Conservation (phyloP, 345 rosid genomes). For the Arabidopsis suecica region DNA sequence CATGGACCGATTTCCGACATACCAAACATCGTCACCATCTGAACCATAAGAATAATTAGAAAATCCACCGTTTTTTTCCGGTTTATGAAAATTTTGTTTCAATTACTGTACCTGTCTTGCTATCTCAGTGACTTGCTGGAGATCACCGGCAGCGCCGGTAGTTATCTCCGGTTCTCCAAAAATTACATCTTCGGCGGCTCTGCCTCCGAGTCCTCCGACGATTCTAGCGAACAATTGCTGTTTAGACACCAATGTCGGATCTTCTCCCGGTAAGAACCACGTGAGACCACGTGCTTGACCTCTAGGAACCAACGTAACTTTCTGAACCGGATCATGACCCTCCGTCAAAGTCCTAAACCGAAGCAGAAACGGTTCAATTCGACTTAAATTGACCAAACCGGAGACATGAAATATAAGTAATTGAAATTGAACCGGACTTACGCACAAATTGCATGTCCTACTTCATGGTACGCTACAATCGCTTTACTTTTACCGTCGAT, state of each 20-base stretch:
- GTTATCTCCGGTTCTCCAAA: constrained; percentile 81
- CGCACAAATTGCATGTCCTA: constrained; percentile 78
- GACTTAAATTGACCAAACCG: background rate
- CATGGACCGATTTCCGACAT: constrained; percentile 84
- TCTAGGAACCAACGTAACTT: constrained; percentile 67
- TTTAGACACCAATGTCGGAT: constrained; percentile 60
- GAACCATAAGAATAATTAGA: constrained; percentile 19
- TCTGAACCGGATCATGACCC: constrained; percentile 78
- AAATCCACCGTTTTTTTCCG: background rate
- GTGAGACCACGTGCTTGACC: constrained; percentile 91
- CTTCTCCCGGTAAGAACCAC: constrained; percentile 74
- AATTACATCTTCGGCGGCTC: constrained; percentile 72
- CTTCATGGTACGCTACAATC: constrained; percentile 73
- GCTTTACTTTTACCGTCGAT: constrained; percentile 73
- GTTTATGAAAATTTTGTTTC: background rate
- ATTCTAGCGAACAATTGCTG: constrained; percentile 70
- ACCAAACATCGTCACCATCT: constrained; percentile 84
- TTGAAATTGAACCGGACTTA: constrained; percentile 41
- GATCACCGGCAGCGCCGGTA: constrained; percentile 74
- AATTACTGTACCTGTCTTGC: constrained; percentile 61
- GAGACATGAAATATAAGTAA: background rate
- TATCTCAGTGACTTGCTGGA: constrained; percentile 67
- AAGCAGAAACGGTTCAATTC: background rate
- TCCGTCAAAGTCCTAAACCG: constrained; percentile 59
- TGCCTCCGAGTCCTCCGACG: constrained; percentile 78